A percentile compares a stretch with the other conserved stretches of the same genome.
phyloP scores from a whole-genome alignment of 306 rosid genomes.

The Carpinus fangiana region DNA sequence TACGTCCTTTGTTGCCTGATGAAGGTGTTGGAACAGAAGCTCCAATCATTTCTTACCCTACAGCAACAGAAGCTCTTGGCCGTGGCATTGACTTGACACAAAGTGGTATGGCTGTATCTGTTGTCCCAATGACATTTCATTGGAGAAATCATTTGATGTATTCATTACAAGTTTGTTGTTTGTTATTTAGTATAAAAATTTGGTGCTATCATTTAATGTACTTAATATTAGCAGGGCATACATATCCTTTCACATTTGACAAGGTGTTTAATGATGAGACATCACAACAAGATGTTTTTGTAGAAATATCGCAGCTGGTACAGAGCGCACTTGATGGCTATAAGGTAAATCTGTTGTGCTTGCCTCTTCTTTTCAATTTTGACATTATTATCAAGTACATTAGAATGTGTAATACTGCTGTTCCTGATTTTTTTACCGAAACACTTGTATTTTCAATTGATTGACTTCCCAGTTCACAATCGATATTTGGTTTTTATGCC shows the following conservation, averaged over 20 bases:
- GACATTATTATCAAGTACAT: not conserved
- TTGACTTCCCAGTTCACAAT: not conserved
- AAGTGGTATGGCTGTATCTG: conserved; percentile 48
- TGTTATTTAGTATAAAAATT: not conserved
- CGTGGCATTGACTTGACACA: conserved; percentile 83
- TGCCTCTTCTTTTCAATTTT: not conserved
- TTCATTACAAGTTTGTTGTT: conserved; percentile 1
- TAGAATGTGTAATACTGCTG: not conserved
- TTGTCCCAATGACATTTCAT: not conserved
- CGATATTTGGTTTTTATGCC: not conserved
- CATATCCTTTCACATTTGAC: conserved; percentile 83
- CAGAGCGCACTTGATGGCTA: conserved; percentile 99
- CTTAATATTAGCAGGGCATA: conserved; percentile 63
- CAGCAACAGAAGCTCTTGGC: conserved; percentile 75
- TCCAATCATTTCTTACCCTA: conserved; percentile 69
- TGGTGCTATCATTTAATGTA: not conserved
- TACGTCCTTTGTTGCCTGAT: conserved; percentile 85
- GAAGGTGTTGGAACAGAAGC: conserved; percentile 62
- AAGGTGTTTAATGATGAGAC: conserved; percentile 83
- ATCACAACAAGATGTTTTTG: conserved; percentile 81
- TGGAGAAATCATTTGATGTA: not conserved
- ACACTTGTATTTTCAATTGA: not conserved
- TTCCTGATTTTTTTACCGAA: not conserved
- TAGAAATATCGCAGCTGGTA: conserved; percentile 87
- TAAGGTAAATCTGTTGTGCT: conserved; percentile 53